These are phyloP conservation scores for Euryodendron excelsum DNA, from an alignment of 148 eudicot genomes.

Conservation along the genomic window DNA sequence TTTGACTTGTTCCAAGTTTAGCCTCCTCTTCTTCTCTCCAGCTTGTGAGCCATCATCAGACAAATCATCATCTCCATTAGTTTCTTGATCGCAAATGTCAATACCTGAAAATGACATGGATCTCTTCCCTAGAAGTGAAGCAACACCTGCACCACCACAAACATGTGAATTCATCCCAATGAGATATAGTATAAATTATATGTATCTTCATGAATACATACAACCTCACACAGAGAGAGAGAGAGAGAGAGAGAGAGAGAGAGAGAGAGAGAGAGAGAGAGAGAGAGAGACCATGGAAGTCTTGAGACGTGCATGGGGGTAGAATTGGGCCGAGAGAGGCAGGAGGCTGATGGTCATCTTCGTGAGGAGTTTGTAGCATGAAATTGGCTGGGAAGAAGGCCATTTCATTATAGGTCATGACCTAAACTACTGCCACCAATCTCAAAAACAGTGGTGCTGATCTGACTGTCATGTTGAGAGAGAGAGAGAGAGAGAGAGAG, in stretches of 20 bases:
- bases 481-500: conserved; percentile 21
- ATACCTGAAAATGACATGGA: conserved; percentile 80
- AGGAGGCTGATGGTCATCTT: conserved; percentile 47
- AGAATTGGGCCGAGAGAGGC: conserved; percentile 53
- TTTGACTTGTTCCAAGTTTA: conserved; percentile 89
- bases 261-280: neutral
- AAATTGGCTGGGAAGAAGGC: conserved; percentile 82
- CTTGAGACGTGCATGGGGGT: conserved; percentile 67
- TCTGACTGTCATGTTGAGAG: conserved; percentile 8
- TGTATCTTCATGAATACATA: no score
- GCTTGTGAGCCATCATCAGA: conserved; percentile 84
- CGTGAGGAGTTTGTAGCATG: conserved; percentile 70
- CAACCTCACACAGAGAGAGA: no score
- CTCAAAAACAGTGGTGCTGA: conserved; percentile 12
- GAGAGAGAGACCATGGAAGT: conserved; percentile 58
- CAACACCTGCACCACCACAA: conserved; percentile 37
- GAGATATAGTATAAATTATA: no score
- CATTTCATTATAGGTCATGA: conserved; percentile 69
- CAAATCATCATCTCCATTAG: conserved; percentile 62
- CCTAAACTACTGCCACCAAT: conserved; percentile 26
- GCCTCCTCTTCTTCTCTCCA: conserved; percentile 85
- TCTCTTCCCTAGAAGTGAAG: conserved; percentile 74
- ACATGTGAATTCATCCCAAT: neutral
- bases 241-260: no score
- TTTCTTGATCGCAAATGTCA: conserved; percentile 41